Percentiles rank a stretch among this genome's conserved stretches.
Evolutionary conservation across 2,329 filamentous ascomycete genomes (phyloP).

Genomic region (Curvularia sp.): DNA sequence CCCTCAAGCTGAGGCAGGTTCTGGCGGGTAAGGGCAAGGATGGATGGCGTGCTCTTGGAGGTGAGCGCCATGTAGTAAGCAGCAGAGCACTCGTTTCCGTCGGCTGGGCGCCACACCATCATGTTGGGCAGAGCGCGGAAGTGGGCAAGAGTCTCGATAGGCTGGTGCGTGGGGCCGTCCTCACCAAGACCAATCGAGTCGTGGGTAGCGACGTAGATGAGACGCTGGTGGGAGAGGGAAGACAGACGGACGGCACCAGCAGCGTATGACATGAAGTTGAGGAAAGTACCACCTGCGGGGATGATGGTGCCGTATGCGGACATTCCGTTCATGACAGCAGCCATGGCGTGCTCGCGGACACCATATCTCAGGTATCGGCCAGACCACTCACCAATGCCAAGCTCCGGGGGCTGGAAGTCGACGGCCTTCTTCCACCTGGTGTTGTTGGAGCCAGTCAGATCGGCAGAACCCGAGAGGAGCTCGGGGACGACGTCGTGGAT

Average conservation of each 20-base stretch:
- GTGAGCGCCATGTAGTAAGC: slow-evolving; percentile 97
- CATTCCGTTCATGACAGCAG: slow-evolving; percentile 92
- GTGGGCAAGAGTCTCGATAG: slow-evolving; percentile 96
- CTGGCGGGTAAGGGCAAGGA: slow-evolving; percentile 94
- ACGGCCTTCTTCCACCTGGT: slow-evolving; percentile 96
- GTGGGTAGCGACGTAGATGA: slow-evolving; percentile 96
- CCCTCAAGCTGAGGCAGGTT: slow-evolving; percentile 97
- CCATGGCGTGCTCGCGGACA: slow-evolving; percentile 92
- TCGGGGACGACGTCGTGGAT: slow-evolving; percentile 85
- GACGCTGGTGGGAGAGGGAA: slow-evolving; percentile 85
- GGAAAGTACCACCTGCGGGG: slow-evolving; percentile 93
- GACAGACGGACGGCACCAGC: slow-evolving; percentile 95
- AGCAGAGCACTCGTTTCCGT: slow-evolving; percentile 97
- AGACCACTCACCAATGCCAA: slow-evolving; percentile 84
- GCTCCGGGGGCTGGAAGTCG: slow-evolving; percentile 93
- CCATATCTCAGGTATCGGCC: slow-evolving; percentile 94
- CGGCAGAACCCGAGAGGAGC: slow-evolving; percentile 93
- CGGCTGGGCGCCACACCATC: slow-evolving; percentile 99
- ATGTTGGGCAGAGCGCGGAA: slow-evolving; percentile 99
- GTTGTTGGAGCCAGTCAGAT: slow-evolving; percentile 98
- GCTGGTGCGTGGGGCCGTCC: slow-evolving; percentile 98
- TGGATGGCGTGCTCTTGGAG: slow-evolving; percentile 86
- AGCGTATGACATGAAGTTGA: slow-evolving; percentile 99
- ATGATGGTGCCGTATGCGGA: slow-evolving; percentile 94
- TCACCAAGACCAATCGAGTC: slow-evolving; percentile 99